Conservation (phyloP, 176 grass and related monocot genomes). For the Cenchrus americanus region DNA sequence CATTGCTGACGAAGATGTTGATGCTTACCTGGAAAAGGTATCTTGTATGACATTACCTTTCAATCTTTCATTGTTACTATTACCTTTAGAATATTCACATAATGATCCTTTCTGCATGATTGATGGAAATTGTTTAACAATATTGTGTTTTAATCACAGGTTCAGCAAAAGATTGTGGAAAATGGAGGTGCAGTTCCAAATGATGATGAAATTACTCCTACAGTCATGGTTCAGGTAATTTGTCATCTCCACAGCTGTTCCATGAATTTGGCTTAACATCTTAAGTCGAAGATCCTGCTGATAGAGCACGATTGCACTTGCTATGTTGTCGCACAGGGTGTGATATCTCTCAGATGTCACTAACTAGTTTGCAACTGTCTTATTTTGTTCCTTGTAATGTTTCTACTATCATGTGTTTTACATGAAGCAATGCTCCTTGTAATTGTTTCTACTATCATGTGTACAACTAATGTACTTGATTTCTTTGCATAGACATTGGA, state of each 20-base stretch:
- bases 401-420: constrained; percentile 21
- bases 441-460: neutral
- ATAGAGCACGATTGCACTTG: neutral
- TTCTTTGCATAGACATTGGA: constrained; percentile 57
- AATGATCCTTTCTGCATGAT: neutral
- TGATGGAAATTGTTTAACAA: constrained; percentile 26
- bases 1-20: constrained; percentile 83
- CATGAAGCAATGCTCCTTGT: constrained; percentile 68
- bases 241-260: neutral
- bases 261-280: constrained; percentile 7
- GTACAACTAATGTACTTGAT: constrained; percentile 21
- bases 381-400: constrained; percentile 10
- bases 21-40: constrained; percentile 92
- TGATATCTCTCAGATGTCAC: constrained; percentile 5
- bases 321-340: neutral
- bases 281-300: constrained; percentile 9
- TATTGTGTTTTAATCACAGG: constrained; percentile 51
- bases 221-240: constrained; percentile 81
- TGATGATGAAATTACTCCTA: constrained; percentile 74
- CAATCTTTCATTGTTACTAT: constrained; percentile 1
- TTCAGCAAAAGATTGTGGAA: constrained; percentile 81
- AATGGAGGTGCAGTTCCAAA: constrained; percentile 55
- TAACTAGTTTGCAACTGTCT: neutral
- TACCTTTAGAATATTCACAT: constrained; percentile 4
- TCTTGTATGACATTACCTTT: constrained; percentile 24